Percentiles rank a stretch among this genome's conserved stretches.
These are phyloP conservation scores for Aspergillus puulaauensis DNA, from an alignment of 2,329 filamentous ascomycete species.

Conservation along the genomic window DNA sequence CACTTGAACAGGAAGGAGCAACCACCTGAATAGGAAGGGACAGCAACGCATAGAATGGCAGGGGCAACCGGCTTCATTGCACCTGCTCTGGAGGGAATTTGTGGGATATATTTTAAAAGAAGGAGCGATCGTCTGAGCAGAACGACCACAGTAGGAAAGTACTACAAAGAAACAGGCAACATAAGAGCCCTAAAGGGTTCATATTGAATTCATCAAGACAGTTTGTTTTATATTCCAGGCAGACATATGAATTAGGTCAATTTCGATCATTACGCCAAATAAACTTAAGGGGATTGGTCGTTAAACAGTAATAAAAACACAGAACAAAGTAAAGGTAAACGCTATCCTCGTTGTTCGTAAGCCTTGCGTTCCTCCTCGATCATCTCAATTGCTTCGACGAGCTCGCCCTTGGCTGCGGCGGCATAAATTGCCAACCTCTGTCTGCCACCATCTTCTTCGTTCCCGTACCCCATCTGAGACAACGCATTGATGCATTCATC, in stretches of 20 bases:
- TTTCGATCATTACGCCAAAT: background rate
- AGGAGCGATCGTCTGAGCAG: background rate
- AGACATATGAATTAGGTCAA: background rate
- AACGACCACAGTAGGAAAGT: too few relatives aligned
- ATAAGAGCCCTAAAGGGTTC: background rate
- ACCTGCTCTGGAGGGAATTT: background rate
- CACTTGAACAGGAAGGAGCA: background rate
- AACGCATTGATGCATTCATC: constrained; percentile 42
- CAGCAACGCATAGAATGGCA: background rate
- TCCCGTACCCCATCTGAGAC: constrained; percentile 41
- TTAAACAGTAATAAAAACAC: background rate
- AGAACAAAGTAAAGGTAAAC: background rate
- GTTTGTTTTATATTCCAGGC: background rate
- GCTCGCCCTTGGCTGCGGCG: constrained; percentile 41
- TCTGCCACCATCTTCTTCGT: constrained; percentile 32
- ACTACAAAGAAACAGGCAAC: background rate
- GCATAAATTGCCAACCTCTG: constrained; percentile 46
- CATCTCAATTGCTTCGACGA: constrained; percentile 50
- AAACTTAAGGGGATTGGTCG: background rate
- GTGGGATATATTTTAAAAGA: background rate
- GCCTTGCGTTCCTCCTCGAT: constrained; percentile 50
- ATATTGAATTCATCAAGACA: background rate
- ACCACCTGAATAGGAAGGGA: background rate
- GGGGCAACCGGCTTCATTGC: background rate
- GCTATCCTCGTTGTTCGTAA: constrained; percentile 31